Conservation (phyloP, 1,284 basidiomycete genomes). For the Stereum hirsutum region DNA sequence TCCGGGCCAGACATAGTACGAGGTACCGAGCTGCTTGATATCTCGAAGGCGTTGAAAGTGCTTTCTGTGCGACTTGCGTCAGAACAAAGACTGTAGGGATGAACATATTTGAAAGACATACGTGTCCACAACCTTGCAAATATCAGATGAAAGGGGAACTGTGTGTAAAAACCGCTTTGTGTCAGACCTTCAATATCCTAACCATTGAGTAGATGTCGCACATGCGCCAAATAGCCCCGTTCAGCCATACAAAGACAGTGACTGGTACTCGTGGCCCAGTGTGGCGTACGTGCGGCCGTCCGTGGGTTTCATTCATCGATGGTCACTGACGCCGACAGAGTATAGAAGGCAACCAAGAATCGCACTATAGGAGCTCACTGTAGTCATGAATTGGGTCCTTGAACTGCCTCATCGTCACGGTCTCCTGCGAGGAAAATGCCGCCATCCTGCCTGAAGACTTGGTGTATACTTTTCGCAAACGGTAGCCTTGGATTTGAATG, state of each 20-base stretch:
- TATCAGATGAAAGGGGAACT: slow-evolving; percentile 8
- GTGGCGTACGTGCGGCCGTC: too few species aligned
- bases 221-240: too few species aligned
- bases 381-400: slow-evolving; percentile 7
- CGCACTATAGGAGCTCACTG: background rate
- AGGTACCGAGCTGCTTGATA: slow-evolving; percentile 72
- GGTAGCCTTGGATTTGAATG: too few species aligned
- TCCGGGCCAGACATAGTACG: slow-evolving; percentile 66
- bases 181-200: too few species aligned
- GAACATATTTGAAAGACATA: slow-evolving; percentile 1
- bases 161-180: too few species aligned
- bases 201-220: too few species aligned
- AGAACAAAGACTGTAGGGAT: background rate
- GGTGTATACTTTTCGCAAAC: too few species aligned
- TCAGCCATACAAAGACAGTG: too few species aligned
- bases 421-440: too few species aligned
- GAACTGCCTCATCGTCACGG: slow-evolving; percentile 1
- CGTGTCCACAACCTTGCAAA: slow-evolving; percentile 12
- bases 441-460: too few species aligned
- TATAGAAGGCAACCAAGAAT: background rate
- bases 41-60: slow-evolving; percentile 68
- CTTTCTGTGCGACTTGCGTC: slow-evolving; percentile 27
- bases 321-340: background rate
- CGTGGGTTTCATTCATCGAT: too few species aligned
- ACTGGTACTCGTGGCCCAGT: too few species aligned